These are phyloP conservation scores for Candolleomyces efflorescens DNA, from an alignment of 768 basidiomycete species.

Conservation along the genomic window DNA sequence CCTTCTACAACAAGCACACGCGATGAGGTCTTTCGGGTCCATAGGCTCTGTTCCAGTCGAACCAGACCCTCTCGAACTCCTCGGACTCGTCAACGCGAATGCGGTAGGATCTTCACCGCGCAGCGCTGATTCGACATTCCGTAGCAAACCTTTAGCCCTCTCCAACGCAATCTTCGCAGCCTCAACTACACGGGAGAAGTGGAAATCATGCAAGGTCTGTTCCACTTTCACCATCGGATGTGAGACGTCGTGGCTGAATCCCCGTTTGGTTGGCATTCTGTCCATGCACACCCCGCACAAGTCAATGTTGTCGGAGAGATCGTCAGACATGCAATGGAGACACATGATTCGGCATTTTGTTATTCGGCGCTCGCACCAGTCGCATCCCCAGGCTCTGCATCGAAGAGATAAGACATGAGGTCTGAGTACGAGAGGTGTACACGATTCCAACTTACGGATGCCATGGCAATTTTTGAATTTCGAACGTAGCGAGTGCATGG, in stretches of 20 bases:
- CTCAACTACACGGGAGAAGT: conserved; percentile 23
- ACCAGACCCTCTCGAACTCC: neutral
- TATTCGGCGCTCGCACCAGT: conserved; percentile 27
- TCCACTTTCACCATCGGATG: conserved; percentile 29
- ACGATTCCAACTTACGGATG: conserved; percentile 24
- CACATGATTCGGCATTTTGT: conserved; percentile 28
- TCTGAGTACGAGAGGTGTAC: neutral
- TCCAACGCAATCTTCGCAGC: conserved; percentile 19
- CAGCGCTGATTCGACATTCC: conserved; percentile 17
- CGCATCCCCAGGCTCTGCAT: conserved; percentile 26
- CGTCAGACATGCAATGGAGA: conserved; percentile 28
- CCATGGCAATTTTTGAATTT: conserved; percentile 30
- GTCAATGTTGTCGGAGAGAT: conserved; percentile 29
- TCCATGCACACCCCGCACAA: conserved; percentile 29
- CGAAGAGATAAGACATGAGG: neutral
- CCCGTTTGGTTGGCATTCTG: conserved; percentile 21
- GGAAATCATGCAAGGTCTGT: conserved; percentile 28
- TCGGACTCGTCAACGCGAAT: neutral
- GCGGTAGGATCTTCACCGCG: neutral
- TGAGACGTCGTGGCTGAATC: conserved; percentile 27
- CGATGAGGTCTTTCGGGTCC: conserved; percentile 6
- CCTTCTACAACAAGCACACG: conserved; percentile 19
- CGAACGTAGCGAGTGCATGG: conserved; percentile 27
- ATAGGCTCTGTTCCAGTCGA: neutral
- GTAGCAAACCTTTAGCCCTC: conserved; percentile 23